These are phyloP conservation scores for Rhinocladiella similis DNA, from an alignment of 2,329 filamentous ascomycete species.

Conservation along the genomic window DNA sequence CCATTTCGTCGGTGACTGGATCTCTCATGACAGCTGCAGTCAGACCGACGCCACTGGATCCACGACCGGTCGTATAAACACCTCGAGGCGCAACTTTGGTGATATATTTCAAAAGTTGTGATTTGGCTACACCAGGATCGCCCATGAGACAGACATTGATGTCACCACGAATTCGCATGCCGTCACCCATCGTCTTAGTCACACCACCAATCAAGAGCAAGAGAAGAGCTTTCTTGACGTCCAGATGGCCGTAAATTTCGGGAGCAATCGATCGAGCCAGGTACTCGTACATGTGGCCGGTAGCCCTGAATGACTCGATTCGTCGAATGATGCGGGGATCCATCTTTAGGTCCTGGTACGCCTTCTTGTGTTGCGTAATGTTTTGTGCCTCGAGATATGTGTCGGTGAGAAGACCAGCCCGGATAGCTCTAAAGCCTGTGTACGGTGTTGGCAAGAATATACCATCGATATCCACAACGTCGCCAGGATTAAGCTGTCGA, in stretches of 20 bases:
- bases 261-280: conserved; percentile 94
- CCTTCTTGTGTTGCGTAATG: conserved; percentile 95
- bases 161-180: conserved; percentile 98
- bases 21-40: conserved; percentile 80
- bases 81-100: conserved; percentile 95
- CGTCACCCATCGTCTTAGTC: conserved; percentile 93
- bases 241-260: conserved; percentile 93
- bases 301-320: conserved; percentile 81
- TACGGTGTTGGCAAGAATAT: conserved; percentile 97
- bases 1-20: conserved; percentile 75
- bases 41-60: conserved; percentile 77
- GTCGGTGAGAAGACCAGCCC: conserved; percentile 91
- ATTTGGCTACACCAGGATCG: conserved; percentile 99
- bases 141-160: conserved; percentile 99
- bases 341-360: conserved; percentile 87
- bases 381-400: conserved; percentile 95
- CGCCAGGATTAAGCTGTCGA: conserved; percentile 85
- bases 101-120: conserved; percentile 96
- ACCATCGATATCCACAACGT: conserved; percentile 89
- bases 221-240: conserved; percentile 98
- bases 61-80: conserved; percentile 79
- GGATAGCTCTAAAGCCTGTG: conserved; percentile 97
- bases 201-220: conserved; percentile 94
- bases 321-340: conserved; percentile 76
- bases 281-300: conserved; percentile 92